These are phyloP conservation scores for Arthromyces matolae DNA, from an alignment of 768 basidiomycete species.

Conservation along the genomic window DNA sequence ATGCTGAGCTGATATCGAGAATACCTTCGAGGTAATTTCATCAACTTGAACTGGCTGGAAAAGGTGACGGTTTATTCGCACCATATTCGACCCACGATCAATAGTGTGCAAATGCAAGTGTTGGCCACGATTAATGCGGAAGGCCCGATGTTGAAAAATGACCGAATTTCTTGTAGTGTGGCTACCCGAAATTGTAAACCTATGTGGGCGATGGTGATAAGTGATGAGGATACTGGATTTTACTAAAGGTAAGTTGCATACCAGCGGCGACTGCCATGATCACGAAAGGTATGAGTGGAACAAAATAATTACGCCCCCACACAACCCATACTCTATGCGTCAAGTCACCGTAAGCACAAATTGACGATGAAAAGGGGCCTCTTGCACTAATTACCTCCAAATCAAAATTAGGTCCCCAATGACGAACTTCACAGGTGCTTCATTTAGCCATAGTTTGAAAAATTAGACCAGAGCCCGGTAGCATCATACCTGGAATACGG, in stretches of 20 bases:
- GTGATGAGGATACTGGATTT: neutral
- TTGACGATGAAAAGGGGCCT: too few relatives aligned
- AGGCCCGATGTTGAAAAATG: conserved; percentile 10
- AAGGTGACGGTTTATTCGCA: too few relatives aligned
- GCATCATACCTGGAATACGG: neutral
- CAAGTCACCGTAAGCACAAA: too few relatives aligned
- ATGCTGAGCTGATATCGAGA: conserved; percentile 1
- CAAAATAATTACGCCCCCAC: conserved; percentile 13
- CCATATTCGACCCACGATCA: conserved; percentile 17
- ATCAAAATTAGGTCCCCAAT: conserved; percentile 14
- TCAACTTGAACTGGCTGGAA: too few relatives aligned
- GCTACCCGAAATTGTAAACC: conserved; percentile 9
- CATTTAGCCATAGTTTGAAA: neutral
- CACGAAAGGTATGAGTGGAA: conserved; percentile 7
- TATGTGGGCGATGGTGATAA: neutral
- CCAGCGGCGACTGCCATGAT: conserved; percentile 10
- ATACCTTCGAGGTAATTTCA: too few relatives aligned
- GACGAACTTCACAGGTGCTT: conserved; percentile 5
- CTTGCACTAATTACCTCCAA: conserved; percentile 14
- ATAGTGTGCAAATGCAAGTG: conserved; percentile 13
- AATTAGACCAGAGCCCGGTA: too few relatives aligned
- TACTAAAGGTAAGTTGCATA: neutral
- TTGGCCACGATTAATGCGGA: conserved; percentile 12
- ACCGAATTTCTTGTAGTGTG: neutral
- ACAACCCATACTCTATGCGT: conserved; percentile 16